Evolutionary conservation across 2,329 filamentous ascomycete species (phyloP), one percentile per base, ranked within the genome.

Genomic region (Aspergillus alliaceus): DNA sequence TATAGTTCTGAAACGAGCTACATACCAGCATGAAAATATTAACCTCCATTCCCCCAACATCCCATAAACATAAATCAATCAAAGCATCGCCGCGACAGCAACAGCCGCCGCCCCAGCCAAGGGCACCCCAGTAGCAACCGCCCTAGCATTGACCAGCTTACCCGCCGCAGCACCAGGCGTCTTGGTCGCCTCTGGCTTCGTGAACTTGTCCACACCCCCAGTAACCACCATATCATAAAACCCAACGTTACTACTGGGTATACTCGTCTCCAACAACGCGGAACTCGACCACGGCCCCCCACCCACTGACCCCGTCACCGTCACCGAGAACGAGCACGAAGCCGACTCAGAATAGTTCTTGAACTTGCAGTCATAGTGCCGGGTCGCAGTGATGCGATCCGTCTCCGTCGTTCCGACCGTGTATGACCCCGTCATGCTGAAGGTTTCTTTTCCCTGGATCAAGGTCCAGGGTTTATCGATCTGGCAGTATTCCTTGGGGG

Each of bases 111-210:
- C 66, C 24, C 63, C 66, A 53, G 59, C 60, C 32, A 69, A 22
- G 12, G 67, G 65, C n/a, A 60, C 60, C 25, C 62, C 66, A 2
- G 66, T 69, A 32, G 66, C 62, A 53, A 68, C 49, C 20, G 65
- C 59, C 20, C 39, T 56, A 11, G 49, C 57, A 44, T 24, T 6
- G 1, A 15, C 39, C 31, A 56, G 50, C 4, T 57, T 62, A 4
- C 37, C 40, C 29, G 35, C 62, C 52, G 54, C 66, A 29, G 48
- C 65, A 29, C 55, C 64, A 11, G 60, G 54, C 1, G 65, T 63
- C 46, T 65, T 44, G 1, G 66, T 67, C 2, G 64, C 57, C 40
- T 59, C 32, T 2, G 65, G 51, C 2, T 54, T 53, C 2, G 65
- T 65, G 4, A 67, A 58, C 15, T 58, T 60, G 18, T 58, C 52